These are phyloP conservation scores for Penicillium cinerascens DNA, from an alignment of 495 filamentous ascomycete species.

Conservation along the genomic window DNA sequence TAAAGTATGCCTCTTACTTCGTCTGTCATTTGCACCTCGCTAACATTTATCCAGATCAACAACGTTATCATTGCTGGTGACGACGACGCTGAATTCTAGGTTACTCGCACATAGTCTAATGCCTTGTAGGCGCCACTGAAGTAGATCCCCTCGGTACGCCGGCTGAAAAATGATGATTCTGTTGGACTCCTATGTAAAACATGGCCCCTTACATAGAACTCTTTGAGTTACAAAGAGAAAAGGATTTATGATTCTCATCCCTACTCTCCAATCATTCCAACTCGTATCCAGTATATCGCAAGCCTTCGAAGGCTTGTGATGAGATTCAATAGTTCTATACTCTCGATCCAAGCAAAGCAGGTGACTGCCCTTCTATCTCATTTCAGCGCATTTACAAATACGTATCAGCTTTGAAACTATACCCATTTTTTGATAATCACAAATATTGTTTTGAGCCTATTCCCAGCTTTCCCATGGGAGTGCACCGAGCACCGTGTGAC, in stretches of 20 bases:
- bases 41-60: slow-evolving; percentile 53
- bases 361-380: background rate
- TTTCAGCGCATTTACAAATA: background rate
- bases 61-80: slow-evolving; percentile 95
- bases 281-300: background rate
- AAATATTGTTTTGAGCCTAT: background rate
- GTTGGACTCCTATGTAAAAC: slow-evolving; percentile 30
- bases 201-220: slow-evolving; percentile 31
- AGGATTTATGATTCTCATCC: slow-evolving; percentile 25
- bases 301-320: background rate
- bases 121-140: slow-evolving; percentile 13
- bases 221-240: slow-evolving; percentile 28
- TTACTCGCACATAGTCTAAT: slow-evolving; percentile 24
- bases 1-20: slow-evolving; percentile 63
- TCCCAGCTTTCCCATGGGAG: background rate
- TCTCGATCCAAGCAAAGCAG: background rate
- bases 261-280: background rate
- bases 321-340: background rate
- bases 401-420: background rate
- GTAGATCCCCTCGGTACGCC: slow-evolving; percentile 6
- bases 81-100: slow-evolving; percentile 89
- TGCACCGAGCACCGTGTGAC: background rate
- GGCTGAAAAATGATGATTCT: slow-evolving; percentile 23
- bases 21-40: background rate
- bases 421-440: background rate